These are phyloP conservation scores for Nigrospora osmanthi DNA, from an alignment of 2,329 filamentous ascomycete genomes.

Conservation along the genomic window DNA sequence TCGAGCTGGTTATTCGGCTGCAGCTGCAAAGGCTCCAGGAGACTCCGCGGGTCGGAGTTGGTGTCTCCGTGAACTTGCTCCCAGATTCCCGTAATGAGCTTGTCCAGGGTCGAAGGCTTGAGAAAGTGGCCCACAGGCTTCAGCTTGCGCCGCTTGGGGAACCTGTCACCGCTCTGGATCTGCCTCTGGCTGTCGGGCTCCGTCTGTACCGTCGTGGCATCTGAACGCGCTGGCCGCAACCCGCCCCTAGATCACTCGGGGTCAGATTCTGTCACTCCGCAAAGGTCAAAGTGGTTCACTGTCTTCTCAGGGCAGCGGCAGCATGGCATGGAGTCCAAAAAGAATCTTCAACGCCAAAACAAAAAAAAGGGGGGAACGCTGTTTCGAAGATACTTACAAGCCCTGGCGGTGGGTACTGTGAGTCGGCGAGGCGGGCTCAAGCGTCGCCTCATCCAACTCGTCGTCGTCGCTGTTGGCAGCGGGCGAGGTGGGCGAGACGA, in stretches of 20 bases:
- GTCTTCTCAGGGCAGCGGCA: too few species aligned
- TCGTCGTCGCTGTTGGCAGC: not conserved
- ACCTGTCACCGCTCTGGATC: constrained; percentile 10
- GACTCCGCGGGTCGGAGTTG: constrained; percentile 17
- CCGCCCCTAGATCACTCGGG: constrained; percentile 3
- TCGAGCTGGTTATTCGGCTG: not conserved
- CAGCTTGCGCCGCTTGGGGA: constrained; percentile 13
- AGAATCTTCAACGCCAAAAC: too few species aligned
- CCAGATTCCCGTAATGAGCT: constrained; percentile 24
- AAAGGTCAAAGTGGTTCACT: too few species aligned
- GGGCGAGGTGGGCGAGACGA: not conserved
- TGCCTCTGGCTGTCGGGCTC: constrained; percentile 18
- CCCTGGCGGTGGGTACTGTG: too few species aligned
- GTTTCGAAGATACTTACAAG: too few species aligned
- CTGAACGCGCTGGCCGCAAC: constrained; percentile 9
- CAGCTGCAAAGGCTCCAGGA: constrained; percentile 17
- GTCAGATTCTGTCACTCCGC: too few species aligned
- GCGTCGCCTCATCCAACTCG: too few species aligned
- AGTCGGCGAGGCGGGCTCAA: too few species aligned
- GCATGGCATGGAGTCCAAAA: too few species aligned
- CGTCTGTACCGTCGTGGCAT: constrained; percentile 9
- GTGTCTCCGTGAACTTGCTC: constrained; percentile 23
- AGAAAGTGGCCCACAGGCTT: constrained; percentile 19
- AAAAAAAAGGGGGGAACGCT: too few species aligned
- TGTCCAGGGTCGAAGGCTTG: constrained; percentile 17